Evolutionary conservation across 1,284 basidiomycete genomes (phyloP).

Genomic region (Blastosporella zonata): DNA sequence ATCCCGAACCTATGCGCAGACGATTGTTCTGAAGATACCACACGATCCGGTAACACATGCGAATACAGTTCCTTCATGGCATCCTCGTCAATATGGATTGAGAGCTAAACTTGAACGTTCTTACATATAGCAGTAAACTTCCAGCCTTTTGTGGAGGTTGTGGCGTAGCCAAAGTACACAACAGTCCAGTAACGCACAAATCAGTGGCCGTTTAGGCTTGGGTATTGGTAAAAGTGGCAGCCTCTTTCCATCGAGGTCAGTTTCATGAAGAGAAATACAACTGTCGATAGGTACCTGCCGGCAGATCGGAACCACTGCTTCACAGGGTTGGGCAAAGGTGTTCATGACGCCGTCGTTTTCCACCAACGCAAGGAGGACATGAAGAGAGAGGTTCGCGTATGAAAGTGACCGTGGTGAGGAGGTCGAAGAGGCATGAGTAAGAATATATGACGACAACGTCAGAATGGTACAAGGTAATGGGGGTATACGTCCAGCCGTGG

Average conservation of each 20-base stretch:
- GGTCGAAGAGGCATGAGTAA: slow-evolving; percentile 60
- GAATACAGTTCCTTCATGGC: slow-evolving; percentile 46
- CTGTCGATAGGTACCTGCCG: slow-evolving; percentile 46
- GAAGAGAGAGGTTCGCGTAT: slow-evolving; percentile 57
- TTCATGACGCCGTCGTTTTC: slow-evolving; percentile 48
- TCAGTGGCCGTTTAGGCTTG: slow-evolving; percentile 36
- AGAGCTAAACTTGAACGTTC: slow-evolving; percentile 18
- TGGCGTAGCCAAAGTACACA: slow-evolving; percentile 68
- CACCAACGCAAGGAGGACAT: slow-evolving; percentile 46
- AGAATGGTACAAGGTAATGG: slow-evolving; percentile 46
- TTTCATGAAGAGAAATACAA: background rate
- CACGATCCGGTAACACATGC: slow-evolving; percentile 48
- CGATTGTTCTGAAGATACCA: slow-evolving; percentile 53
- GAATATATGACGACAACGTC: slow-evolving; percentile 57
- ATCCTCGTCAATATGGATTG: slow-evolving; percentile 3
- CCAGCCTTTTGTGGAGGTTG: slow-evolving; percentile 59
- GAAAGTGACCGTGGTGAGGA: slow-evolving; percentile 53
- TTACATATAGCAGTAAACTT: slow-evolving; percentile 53
- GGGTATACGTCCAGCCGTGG: slow-evolving; percentile 20
- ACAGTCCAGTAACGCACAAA: slow-evolving; percentile 60
- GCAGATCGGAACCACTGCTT: slow-evolving; percentile 48
- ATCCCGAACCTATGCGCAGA: slow-evolving; percentile 46
- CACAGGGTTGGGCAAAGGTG: slow-evolving; percentile 38
- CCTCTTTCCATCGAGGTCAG: slow-evolving; percentile 32
- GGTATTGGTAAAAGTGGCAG: slow-evolving; percentile 47